A percentile compares a stretch with the other conserved stretches of the same genome.
phyloP scores from a whole-genome alignment of 2,329 filamentous ascomycete species.

The Amylocarpus encephaloides region DNA sequence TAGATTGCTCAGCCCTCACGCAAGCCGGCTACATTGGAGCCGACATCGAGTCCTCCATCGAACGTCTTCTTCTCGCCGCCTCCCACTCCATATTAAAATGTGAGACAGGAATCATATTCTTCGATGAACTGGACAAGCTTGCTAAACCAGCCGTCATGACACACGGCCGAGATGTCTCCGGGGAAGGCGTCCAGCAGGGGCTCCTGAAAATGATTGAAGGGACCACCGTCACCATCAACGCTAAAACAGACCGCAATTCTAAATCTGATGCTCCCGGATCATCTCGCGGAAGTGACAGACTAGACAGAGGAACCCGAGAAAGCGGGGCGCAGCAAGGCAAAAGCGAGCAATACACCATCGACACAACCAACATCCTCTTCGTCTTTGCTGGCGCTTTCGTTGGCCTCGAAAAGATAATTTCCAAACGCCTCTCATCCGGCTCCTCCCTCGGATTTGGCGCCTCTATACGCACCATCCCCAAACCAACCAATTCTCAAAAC shows the following conservation, averaged over 20 bases:
- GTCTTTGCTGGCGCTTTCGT: slow-evolving; percentile 95
- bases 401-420: slow-evolving; percentile 78
- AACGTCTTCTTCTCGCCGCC: slow-evolving; percentile 80
- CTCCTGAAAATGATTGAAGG: slow-evolving; percentile 94
- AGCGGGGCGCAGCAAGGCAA: slow-evolving; percentile 17
- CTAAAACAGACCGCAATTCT: slow-evolving; percentile 59
- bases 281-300: slow-evolving; percentile 22
- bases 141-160: slow-evolving; percentile 69
- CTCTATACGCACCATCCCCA: slow-evolving; percentile 52
- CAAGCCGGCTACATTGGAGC: slow-evolving; percentile 97
- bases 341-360: slow-evolving; percentile 59
- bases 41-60: slow-evolving; percentile 93
- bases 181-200: slow-evolving; percentile 94
- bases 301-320: slow-evolving; percentile 19
- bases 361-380: slow-evolving; percentile 95
- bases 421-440: slow-evolving; percentile 78
- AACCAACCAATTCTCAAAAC: slow-evolving; percentile 43
- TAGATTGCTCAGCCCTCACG: slow-evolving; percentile 91
- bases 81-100: slow-evolving; percentile 81
- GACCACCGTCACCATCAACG: slow-evolving; percentile 84
- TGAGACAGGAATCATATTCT: slow-evolving; percentile 87
- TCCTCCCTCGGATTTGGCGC: slow-evolving; percentile 88
- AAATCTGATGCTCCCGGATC: slow-evolving; percentile 13
- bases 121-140: slow-evolving; percentile 98
- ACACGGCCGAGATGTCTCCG: slow-evolving; percentile 88